These are phyloP conservation scores for Kluyveromyces siamensis DNA, from an alignment of 805 yeast genomes.

Conservation along the genomic window DNA sequence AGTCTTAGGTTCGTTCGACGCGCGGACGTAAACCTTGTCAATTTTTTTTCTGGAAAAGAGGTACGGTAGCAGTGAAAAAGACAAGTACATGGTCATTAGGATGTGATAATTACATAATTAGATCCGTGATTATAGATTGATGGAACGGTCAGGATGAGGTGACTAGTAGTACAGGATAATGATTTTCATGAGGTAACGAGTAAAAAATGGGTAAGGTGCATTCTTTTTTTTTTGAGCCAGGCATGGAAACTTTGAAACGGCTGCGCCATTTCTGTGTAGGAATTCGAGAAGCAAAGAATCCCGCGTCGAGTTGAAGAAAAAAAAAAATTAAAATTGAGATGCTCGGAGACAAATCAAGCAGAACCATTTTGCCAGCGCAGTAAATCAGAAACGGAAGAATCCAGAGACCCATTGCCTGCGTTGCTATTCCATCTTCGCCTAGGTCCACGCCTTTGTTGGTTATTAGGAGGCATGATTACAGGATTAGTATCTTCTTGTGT, in stretches of 20 bases:
- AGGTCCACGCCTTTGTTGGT: conserved; percentile 6
- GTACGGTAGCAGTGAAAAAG: background rate
- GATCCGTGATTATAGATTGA: background rate
- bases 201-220: no score
- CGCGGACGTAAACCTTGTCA: no score
- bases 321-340: no score
- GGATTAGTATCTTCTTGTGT: conserved; percentile 1
- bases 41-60: no score
- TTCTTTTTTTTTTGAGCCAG: no score
- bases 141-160: background rate
- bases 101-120: background rate
- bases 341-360: background rate
- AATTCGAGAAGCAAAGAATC: background rate
- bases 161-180: no score
- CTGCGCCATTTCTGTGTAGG: background rate
- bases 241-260: no score
- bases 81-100: background rate
- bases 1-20: no score
- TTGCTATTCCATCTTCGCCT: conserved; percentile 7
- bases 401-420: background rate
- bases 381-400: conserved; percentile 1
- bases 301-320: background rate
- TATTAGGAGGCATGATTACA: conserved; percentile 2
- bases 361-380: conserved; percentile 3
- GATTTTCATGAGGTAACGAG: no score